Base-by-base conservation (phyloP, 805 yeast species). In the Priceomyces fermenticarens region DNA sequence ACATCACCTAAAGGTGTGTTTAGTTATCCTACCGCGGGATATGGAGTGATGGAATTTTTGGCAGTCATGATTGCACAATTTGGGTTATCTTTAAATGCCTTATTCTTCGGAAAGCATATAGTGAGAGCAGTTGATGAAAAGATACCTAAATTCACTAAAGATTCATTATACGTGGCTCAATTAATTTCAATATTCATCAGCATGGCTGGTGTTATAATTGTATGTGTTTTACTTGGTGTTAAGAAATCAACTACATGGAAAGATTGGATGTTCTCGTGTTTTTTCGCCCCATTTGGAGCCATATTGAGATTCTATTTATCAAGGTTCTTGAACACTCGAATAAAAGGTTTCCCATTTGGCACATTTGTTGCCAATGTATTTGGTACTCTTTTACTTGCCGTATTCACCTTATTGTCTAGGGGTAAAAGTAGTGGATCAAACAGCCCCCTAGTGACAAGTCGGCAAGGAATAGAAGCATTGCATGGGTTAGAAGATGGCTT, bases 281-380 rank as follows among this genome's bases (percentile, higher is more conserved):
- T 83, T 3, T 80, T 89, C 52, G 81, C 88, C 0, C 89, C 95
- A 0, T 65, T 81, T 46, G 97, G 88, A 0, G 81, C 88, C 2
- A 63, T 75, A 47, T 20, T 67, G 3, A 63, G 97, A 32, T 86
- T 58, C 53, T 70, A 75, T 44, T 51, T 83, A 4, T 68, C 88
- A 2, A 70, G 65, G 41, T 51, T 54, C 42, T 58, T 74, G 17
- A 88, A 88, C 48, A 57, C 68, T 0, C 51, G 44, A 11, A 34
- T 52, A 17, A 49, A 56, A 14, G 58, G 62, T 47, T 82, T 84
- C 54, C 88, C 88, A 9, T 4, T 62, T 16, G 81, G 81, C 6
- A 77, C 80, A 2, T 72, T 67, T 34, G 27, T 57, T 1, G 77
- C 73, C 20, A 84, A 84, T 54, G 47, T 73, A 4, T 14, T 63